Conservation (phyloP, 176 grass and related monocot species). For the Aegilops bicornis region DNA sequence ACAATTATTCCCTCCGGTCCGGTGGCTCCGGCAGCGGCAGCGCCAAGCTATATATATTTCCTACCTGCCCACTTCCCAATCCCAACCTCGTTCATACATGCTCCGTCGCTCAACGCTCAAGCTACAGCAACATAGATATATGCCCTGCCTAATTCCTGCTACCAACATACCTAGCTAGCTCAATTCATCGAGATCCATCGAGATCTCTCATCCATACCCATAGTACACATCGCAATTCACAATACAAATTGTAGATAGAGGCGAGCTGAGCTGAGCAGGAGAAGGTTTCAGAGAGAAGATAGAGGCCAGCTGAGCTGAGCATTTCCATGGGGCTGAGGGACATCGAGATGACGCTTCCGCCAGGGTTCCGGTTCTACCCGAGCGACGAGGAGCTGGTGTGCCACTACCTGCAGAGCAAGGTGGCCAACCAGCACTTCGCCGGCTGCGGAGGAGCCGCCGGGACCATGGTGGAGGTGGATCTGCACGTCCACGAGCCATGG, state of each 20-base stretch:
- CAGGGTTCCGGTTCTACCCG: constrained; percentile 70
- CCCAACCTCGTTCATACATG: neutral
- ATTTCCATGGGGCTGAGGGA: constrained; percentile 54
- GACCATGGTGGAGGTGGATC: constrained; percentile 66
- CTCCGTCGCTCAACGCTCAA: neutral
- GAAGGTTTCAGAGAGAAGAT: neutral
- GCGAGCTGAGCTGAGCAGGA: neutral
- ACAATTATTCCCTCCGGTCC: neutral
- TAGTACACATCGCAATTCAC: neutral
- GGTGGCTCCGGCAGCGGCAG: constrained; percentile 1
- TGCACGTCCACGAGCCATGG: constrained; percentile 77
- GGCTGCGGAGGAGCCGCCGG: constrained; percentile 25
- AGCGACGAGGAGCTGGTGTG: constrained; percentile 79
- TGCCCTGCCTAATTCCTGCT: neutral
- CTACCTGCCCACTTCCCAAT: constrained; percentile 13
- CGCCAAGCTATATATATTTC: constrained; percentile 30
- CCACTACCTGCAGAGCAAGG: constrained; percentile 75
- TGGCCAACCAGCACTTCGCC: constrained; percentile 48
- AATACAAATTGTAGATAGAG: neutral
- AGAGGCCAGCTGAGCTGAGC: too few species aligned
- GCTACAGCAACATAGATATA: neutral
- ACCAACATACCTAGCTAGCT: neutral
- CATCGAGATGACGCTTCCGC: constrained; percentile 72
- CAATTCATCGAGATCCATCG: neutral
- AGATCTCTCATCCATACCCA: neutral